Evolutionary conservation across 805 yeast genomes (phyloP), one percentile per base, ranked within the genome.

Genomic region (Suhomyces kilbournensis): DNA sequence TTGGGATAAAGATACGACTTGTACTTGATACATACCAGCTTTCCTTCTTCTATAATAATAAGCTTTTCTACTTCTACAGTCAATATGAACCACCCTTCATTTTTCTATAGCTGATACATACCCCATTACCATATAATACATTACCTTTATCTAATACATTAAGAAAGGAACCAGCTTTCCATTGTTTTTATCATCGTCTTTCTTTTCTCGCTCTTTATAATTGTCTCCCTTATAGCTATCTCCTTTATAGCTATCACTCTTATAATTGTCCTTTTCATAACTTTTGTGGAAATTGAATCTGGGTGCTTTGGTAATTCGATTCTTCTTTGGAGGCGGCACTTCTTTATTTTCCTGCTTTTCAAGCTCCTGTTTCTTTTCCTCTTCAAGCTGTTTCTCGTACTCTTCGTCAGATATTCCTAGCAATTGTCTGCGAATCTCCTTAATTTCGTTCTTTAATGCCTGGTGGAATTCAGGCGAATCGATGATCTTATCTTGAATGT

Each of bases 401-500:
- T 74, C 78, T 52, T 72, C 78, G 51, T 75, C 79, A 17, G 69
- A 64, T 4, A 75, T 55, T 0, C 78, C 79, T 47, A 66, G 52
- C 14, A 63, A 50, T 39, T 56, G 58, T 9, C 79, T 48, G 45
- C 62, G 61, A 10, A 74, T 64, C 48, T 74, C 74, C 44, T 65
- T 61, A 20, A 75, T 56, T 49, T 74, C 77, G 3, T 38, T 53
- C 49, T 62, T 61, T 32, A 75, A 55, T n/a, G 56, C 26, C 25
- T 61, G 57, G 52, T 72, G 75, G 55, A 75, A 75, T 22, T 69
- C 71, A 2, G 75, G 74, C 4, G 77, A 70, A 48, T 74, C 78
- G 19, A 72, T 71, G 45, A 74, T 70, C 55, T 73, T 74, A 43
- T 73, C 78, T 48, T 71, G 77, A 47, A 75, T 74, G 53, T 72